Conservation (phyloP, 139 green algal species). For the Penium margaritaceum region DNA sequence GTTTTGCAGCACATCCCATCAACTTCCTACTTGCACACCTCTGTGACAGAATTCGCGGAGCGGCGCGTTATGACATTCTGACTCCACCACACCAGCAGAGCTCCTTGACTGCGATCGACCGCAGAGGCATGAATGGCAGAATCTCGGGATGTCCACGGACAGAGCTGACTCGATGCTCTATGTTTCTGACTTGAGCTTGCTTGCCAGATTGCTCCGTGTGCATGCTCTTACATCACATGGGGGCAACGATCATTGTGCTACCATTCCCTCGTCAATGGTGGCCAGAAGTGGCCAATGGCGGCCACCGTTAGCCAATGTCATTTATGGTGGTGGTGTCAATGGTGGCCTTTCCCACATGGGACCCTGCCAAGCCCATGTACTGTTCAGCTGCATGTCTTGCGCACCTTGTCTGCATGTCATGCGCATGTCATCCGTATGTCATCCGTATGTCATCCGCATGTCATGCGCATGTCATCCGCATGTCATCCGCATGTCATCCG, state of each 20-base stretch:
- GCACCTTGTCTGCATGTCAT: not conserved
- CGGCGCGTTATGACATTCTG: not conserved
- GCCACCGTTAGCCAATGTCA: not conserved
- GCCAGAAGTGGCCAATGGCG: not conserved
- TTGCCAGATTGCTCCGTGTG: no score
- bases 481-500: not conserved
- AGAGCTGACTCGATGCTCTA: not conserved
- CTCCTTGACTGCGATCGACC: not conserved
- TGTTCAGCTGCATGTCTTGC: no score
- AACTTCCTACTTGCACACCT: no score
- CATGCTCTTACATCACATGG: not conserved
- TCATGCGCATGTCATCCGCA: not conserved
- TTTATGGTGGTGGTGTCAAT: not conserved
- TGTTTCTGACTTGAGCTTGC: not conserved
- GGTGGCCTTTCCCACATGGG: not conserved
- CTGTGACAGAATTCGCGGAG: no score
- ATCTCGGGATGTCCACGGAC: not conserved
- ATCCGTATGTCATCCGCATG: not conserved
- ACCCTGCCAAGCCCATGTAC: not conserved
- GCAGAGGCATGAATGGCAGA: not conserved
- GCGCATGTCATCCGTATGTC: not conserved
- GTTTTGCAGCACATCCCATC: no score
- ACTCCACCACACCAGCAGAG: not conserved
- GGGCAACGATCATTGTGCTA: not conserved
- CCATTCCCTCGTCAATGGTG: not conserved